A percentile compares a stretch with the other conserved stretches of the same genome.
These are phyloP conservation scores for Coccinonectria pachysandricola DNA, from an alignment of 2,329 filamentous ascomycete species.

Conservation along the genomic window DNA sequence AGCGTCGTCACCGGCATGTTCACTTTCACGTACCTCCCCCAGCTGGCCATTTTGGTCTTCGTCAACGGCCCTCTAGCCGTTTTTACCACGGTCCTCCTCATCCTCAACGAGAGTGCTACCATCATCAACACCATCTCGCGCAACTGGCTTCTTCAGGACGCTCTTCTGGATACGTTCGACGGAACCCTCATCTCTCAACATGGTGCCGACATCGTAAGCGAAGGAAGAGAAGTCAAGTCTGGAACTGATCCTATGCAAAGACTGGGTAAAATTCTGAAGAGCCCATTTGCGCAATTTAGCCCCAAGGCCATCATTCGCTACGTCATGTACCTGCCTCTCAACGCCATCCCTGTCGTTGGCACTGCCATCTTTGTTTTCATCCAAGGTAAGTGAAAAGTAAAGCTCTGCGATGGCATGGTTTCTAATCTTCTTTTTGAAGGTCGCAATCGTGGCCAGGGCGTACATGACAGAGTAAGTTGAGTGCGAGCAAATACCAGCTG, in stretches of 20 bases:
- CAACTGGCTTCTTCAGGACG: slow-evolving; percentile 70
- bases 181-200: slow-evolving; percentile 49
- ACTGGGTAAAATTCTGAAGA: slow-evolving; percentile 48
- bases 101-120: slow-evolving; percentile 51
- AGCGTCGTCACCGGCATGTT: slow-evolving; percentile 76
- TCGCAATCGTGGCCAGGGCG: slow-evolving; percentile 35
- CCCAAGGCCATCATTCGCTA: slow-evolving; percentile 62
- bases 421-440: too few relatives aligned
- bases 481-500: too few relatives aligned
- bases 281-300: slow-evolving; percentile 45
- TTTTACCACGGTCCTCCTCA: slow-evolving; percentile 59
- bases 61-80: slow-evolving; percentile 76
- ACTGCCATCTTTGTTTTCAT: slow-evolving; percentile 70
- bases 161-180: slow-evolving; percentile 82
- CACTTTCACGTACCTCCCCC: slow-evolving; percentile 74
- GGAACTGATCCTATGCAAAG: slow-evolving; percentile 46
- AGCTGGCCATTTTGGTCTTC: slow-evolving; percentile 71
- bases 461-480: slow-evolving; percentile 44
- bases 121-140: slow-evolving; percentile 49
- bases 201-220: slow-evolving; percentile 52
- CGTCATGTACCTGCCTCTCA: slow-evolving; percentile 78
- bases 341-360: slow-evolving; percentile 84
- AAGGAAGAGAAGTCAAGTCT: slow-evolving; percentile 62
- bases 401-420: too few relatives aligned
- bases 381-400: slow-evolving; percentile 53